phyloP scores from a whole-genome alignment of 1,284 basidiomycete genomes.

The Anthracocystis panici-leucophaei region DNA sequence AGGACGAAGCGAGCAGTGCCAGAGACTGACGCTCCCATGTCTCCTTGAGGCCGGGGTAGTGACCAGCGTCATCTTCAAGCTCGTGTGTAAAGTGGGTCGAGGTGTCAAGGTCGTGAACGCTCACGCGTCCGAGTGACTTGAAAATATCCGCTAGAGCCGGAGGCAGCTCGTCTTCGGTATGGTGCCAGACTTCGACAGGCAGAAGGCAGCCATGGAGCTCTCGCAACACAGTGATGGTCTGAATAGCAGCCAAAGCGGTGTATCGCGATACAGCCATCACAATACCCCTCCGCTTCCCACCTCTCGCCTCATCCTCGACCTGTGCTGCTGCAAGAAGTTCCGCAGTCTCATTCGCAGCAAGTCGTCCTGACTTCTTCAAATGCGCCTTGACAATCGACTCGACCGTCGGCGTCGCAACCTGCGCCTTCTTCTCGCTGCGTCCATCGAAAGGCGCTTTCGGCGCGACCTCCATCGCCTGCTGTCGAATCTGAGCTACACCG shows the following conservation, averaged over 20 bases:
- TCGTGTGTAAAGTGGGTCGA: conserved; percentile 27
- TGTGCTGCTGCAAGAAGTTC: conserved; percentile 17
- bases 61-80: conserved; percentile 43
- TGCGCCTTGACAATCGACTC: conserved; percentile 21
- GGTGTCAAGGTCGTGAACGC: conserved; percentile 24
- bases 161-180: conserved; percentile 36
- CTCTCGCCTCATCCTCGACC: conserved; percentile 17
- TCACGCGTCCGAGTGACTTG: conserved; percentile 23
- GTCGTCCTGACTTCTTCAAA: conserved; percentile 16
- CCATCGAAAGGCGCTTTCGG: background rate
- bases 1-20: conserved; percentile 26
- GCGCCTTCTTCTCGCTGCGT: background rate
- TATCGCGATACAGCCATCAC: conserved; percentile 34
- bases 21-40: conserved; percentile 35
- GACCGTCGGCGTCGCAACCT: background rate
- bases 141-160: conserved; percentile 19
- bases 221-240: conserved; percentile 32
- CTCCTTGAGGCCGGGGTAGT: conserved; percentile 33
- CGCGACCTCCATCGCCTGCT: conserved; percentile 12
- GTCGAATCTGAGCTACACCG: conserved; percentile 32
- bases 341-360: conserved; percentile 15
- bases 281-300: conserved; percentile 36
- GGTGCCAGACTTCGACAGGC: conserved; percentile 40
- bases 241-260: conserved; percentile 28
- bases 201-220: conserved; percentile 29